A percentile compares a stretch with the other conserved stretches of the same genome.
phyloP scores from a whole-genome alignment of 108 stramenopile genomes.

The Nitzschia sp. region DNA sequence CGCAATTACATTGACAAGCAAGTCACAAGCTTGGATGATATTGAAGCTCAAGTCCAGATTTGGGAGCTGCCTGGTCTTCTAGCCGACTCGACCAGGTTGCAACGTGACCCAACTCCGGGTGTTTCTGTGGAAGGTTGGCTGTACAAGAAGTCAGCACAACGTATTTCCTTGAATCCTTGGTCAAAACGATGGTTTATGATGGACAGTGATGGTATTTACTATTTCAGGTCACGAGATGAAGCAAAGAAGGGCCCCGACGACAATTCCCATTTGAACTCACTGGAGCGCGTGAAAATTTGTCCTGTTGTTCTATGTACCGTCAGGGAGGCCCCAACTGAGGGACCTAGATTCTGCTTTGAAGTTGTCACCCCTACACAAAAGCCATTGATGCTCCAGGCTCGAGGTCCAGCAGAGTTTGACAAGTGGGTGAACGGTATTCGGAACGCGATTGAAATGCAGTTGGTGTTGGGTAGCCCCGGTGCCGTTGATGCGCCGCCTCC shows the following conservation, averaged over 20 bases:
- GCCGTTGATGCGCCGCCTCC: constrained; percentile 23
- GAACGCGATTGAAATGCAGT: constrained; percentile 66
- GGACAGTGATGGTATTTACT: constrained; percentile 80
- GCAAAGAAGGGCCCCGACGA: constrained; percentile 42
- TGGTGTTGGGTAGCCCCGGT: constrained; percentile 61
- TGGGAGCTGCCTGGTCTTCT: constrained; percentile 72
- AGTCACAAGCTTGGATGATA: constrained; percentile 53
- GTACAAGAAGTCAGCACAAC: constrained; percentile 73
- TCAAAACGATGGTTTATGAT: constrained; percentile 83
- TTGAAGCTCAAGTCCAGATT: constrained; percentile 72
- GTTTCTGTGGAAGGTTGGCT: constrained; percentile 85
- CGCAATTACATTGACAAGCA: constrained; percentile 49
- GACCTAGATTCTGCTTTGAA: constrained; percentile 87
- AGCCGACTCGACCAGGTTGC: constrained; percentile 63
- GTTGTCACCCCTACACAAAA: constrained; percentile 86
- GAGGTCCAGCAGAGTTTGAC: constrained; percentile 79
- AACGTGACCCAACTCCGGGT: constrained; percentile 75
- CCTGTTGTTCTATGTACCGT: constrained; percentile 92
- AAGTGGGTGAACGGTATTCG: constrained; percentile 88
- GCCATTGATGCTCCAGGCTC: constrained; percentile 86
- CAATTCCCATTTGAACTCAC: constrained; percentile 26
- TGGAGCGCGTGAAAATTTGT: constrained; percentile 84
- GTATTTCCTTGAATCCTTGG: constrained; percentile 74
- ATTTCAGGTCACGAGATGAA: constrained; percentile 54
- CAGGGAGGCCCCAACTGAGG: constrained; percentile 70